phyloP scores from a whole-genome alignment of 345 rosid species.

The Eucalyptus camaldulensis region DNA sequence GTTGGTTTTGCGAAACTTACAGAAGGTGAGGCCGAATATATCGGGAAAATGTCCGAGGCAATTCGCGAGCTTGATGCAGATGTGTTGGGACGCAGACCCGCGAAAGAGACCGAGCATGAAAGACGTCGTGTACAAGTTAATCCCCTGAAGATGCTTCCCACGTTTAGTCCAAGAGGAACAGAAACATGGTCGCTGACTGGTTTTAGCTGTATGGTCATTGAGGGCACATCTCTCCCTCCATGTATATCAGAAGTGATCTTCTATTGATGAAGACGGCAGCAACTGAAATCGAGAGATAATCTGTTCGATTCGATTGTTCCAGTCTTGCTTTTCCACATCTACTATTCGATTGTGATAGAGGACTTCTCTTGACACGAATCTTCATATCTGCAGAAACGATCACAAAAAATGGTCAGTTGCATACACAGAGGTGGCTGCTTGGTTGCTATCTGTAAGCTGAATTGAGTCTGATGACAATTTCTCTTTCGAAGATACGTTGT shows the following conservation, averaged over 20 bases:
- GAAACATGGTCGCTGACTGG: background rate
- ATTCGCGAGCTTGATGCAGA: background rate
- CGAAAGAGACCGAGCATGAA: background rate
- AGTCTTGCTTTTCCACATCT: background rate
- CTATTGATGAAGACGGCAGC: background rate
- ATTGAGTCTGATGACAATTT: background rate
- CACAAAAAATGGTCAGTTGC: background rate
- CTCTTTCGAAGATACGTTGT: background rate
- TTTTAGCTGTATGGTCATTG: background rate
- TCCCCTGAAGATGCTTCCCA: background rate
- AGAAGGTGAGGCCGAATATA: background rate
- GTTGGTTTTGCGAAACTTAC: background rate
- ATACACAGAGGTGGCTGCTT: background rate
- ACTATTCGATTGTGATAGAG: background rate
- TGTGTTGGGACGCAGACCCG: background rate
- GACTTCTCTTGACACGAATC: background rate
- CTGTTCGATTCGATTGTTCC: background rate
- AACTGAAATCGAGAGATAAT: background rate
- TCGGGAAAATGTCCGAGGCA: background rate
- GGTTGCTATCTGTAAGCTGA: background rate
- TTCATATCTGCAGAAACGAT: background rate
- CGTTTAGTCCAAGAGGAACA: background rate
- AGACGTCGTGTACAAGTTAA: background rate
- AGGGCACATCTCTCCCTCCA: background rate
- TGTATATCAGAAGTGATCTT: background rate